Evolutionary conservation across 768 basidiomycete genomes (phyloP).

Genomic region (Chalciporus pseudorubinellus): DNA sequence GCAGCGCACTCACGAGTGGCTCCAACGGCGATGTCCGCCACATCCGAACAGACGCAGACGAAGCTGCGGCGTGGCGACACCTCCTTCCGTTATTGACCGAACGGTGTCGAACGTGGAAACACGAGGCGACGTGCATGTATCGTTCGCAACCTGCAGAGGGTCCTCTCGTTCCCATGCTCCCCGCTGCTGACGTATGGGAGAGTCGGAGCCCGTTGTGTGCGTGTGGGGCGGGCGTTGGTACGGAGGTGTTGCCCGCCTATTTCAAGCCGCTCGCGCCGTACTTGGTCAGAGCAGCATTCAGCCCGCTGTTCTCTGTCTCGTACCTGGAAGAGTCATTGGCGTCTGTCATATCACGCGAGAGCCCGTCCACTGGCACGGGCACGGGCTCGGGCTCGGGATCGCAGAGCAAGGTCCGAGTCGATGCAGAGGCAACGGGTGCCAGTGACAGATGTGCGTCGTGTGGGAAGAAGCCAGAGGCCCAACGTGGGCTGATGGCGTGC

Average conservation of each 20-base stretch:
- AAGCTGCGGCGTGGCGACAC: slow-evolving; percentile 43
- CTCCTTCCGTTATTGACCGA: slow-evolving; percentile 52
- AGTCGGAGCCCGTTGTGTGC: slow-evolving; percentile 9
- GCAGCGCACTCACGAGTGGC: not conserved
- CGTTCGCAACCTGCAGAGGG: slow-evolving; percentile 27
- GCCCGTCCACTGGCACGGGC: too few relatives aligned
- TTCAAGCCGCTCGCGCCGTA: slow-evolving; percentile 42
- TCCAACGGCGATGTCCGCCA: slow-evolving; percentile 4
- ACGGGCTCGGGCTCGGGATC: not conserved
- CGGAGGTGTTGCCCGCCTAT: slow-evolving; percentile 8
- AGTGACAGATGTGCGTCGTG: too few relatives aligned
- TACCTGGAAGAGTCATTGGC: slow-evolving; percentile 38
- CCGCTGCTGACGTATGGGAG: not conserved
- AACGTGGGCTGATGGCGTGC: slow-evolving; percentile 15
- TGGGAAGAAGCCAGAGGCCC: not conserved
- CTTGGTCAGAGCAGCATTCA: slow-evolving; percentile 50
- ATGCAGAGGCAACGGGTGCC: not conserved
- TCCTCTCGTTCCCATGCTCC: slow-evolving; percentile 32
- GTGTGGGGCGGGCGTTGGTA: slow-evolving; percentile 16
- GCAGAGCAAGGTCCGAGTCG: not conserved
- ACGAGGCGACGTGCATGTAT: slow-evolving; percentile 39
- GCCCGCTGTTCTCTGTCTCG: slow-evolving; percentile 51
- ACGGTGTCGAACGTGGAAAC: slow-evolving; percentile 53
- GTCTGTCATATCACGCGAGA: not conserved
- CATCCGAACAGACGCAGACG: slow-evolving; percentile 14